Conservation (phyloP, 2,329 filamentous ascomycete species). For the Colletotrichum acutatum region DNA sequence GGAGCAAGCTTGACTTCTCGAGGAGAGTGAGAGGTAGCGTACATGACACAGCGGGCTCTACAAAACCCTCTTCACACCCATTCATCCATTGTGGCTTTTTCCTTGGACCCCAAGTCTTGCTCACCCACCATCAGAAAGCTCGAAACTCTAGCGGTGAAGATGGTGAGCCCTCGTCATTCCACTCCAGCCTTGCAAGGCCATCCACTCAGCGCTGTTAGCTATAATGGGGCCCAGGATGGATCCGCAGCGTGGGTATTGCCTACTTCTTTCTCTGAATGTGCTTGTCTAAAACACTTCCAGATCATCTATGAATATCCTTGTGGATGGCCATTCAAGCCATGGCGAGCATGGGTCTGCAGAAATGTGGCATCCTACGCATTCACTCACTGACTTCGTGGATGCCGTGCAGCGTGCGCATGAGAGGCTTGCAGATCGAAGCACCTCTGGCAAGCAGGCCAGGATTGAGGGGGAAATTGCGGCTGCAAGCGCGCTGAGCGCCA, state of each 20-base stretch:
- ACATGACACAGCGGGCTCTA: not conserved
- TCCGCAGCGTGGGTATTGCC: not conserved
- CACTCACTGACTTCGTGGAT: not conserved
- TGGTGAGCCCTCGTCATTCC: not conserved
- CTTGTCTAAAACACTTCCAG: not conserved
- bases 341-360: not conserved
- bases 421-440: not conserved
- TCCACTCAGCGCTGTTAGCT: not conserved
- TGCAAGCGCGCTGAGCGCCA: not conserved
- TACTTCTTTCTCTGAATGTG: not conserved
- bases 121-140: not conserved
- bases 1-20: not conserved
- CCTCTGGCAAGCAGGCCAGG: not conserved
- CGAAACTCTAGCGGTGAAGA: not conserved
- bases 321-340: not conserved
- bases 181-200: not conserved
- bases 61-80: not conserved
- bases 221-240: not conserved
- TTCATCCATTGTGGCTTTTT: not conserved
- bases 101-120: not conserved
- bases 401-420: not conserved
- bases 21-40: not conserved
- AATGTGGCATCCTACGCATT: not conserved
- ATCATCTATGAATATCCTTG: not conserved
- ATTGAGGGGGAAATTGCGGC: not conserved